A percentile compares a stretch with the other conserved stretches of the same genome.
phyloP scores from a whole-genome alignment of 148 eudicot species.

The Nyssa sinensis region DNA sequence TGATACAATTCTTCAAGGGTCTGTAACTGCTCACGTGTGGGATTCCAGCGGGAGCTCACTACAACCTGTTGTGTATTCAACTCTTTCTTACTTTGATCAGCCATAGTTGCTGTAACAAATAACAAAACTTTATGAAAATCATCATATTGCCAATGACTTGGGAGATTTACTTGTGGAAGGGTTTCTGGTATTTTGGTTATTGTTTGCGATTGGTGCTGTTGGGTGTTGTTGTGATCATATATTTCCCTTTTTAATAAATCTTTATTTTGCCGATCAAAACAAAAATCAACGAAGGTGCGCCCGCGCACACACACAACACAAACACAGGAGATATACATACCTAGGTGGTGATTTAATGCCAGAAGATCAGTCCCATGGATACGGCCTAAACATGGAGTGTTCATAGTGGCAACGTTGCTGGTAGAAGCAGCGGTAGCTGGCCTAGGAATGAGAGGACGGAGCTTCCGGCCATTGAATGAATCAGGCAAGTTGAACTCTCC shows the following conservation, averaged over 20 bases:
- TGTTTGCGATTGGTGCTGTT: no score
- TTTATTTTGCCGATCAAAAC: no score
- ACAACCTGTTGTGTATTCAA: constrained; percentile 39
- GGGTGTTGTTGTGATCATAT: no score
- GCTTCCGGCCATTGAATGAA: constrained; percentile 42
- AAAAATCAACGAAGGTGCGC: no score
- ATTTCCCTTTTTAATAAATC: no score
- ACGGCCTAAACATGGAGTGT: constrained; percentile 24
- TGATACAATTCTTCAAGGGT: constrained; percentile 53
- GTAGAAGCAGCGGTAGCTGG: constrained; percentile 23
- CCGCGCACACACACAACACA: no score
- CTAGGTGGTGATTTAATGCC: constrained; percentile 34
- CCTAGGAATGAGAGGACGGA: constrained; percentile 47
- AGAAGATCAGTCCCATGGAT: constrained; percentile 27
- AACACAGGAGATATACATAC: neutral
- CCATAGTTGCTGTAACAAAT: constrained; percentile 16
- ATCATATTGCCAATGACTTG: no score
- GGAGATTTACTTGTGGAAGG: no score
- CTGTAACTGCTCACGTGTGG: constrained; percentile 73
- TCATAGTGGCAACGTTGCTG: constrained; percentile 1
- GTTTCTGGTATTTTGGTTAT: no score
- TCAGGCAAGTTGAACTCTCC: constrained; percentile 40
- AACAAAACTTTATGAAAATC: no score
- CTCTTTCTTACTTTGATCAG: constrained; percentile 36
- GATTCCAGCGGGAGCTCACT: constrained; percentile 80